These are phyloP conservation scores for Mycena vitilis DNA, from an alignment of 768 basidiomycete genomes.

Conservation along the genomic window DNA sequence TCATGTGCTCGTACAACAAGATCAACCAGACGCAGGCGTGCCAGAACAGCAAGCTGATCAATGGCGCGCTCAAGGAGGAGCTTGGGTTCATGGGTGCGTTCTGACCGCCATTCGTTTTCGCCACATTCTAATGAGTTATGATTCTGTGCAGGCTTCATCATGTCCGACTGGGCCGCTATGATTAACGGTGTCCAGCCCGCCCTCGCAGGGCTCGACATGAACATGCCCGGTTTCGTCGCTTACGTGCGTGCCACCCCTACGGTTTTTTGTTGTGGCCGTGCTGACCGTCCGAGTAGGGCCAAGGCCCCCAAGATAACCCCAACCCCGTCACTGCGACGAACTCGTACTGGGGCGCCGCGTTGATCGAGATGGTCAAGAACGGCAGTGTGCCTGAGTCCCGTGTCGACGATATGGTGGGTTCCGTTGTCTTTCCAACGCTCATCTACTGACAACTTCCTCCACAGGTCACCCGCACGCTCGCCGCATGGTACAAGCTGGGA, in stretches of 20 bases:
- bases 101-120: background rate
- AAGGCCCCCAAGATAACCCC: slow-evolving; percentile 14
- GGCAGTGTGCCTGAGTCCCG: slow-evolving; percentile 58
- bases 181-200: slow-evolving; percentile 37
- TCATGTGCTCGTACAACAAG: slow-evolving; percentile 49
- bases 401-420: slow-evolving; percentile 62
- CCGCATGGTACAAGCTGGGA: slow-evolving; percentile 50
- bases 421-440: background rate
- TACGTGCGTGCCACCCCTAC: slow-evolving; percentile 27
- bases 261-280: background rate
- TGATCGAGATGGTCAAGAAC: slow-evolving; percentile 56
- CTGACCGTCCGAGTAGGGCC: background rate
- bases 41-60: slow-evolving; percentile 55
- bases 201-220: slow-evolving; percentile 37
- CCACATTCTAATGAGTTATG: background rate
- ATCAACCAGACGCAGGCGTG: slow-evolving; percentile 60
- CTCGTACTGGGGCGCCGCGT: slow-evolving; percentile 41
- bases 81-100: slow-evolving; percentile 58
- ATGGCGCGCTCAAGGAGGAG: slow-evolving; percentile 59
- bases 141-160: slow-evolving; percentile 24
- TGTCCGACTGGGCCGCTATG: slow-evolving; percentile 61
- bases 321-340: slow-evolving; percentile 34
- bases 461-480: slow-evolving; percentile 59
- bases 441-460: background rate
- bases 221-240: slow-evolving; percentile 49